Evolutionary conservation across 768 basidiomycete species (phyloP), one percentile per base, ranked within the genome.

Genomic region (Exsudoporus frostii): DNA sequence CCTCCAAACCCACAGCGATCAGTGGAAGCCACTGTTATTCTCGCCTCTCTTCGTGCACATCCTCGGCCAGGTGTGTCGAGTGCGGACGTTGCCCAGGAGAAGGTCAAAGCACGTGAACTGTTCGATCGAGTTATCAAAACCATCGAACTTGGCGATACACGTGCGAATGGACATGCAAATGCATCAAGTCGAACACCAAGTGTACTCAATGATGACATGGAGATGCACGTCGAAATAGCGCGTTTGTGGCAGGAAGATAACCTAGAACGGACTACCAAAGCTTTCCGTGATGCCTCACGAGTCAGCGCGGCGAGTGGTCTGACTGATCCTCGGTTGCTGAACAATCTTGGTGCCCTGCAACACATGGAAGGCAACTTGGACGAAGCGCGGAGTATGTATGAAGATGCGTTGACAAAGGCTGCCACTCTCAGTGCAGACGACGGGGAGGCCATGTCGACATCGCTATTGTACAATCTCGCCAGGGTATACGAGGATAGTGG

Each of bases 161-260:
- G 81, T 10, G 52, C 71, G 14, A 76, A 76, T 51, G 80, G 79
- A 0, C 66, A 76, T 40, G 62, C 60, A 10, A 59, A 64, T 7
- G 17, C 45, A 2, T 27, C 61, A 2, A 73, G 62, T 50, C 74
- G 74, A 56, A 55, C 74, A 3, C 74, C 84, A 6, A 77, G 81
- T 20, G 79, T 74, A 20, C 78, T 93, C 45, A 76, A 76, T 0
- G 83, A 89, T 14, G 96, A 99, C 62, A 74, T 88, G 47, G 90
- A 96, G 54, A 83, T 98, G 80, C 88, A 92, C 58, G 73, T 86
- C n/a, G 95, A 98, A 67, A 85, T 98, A 54, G 92, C 92, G 11
- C 82, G 85, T 42, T 68, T 97, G 50, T 98, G 93, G 90, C 88
- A 90, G 62, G 85, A 80, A 4, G 90, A 94, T 54, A 85, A 78